phyloP scores from a whole-genome alignment of 192 early-diverging fungal genomes.

The Podila horticola region DNA sequence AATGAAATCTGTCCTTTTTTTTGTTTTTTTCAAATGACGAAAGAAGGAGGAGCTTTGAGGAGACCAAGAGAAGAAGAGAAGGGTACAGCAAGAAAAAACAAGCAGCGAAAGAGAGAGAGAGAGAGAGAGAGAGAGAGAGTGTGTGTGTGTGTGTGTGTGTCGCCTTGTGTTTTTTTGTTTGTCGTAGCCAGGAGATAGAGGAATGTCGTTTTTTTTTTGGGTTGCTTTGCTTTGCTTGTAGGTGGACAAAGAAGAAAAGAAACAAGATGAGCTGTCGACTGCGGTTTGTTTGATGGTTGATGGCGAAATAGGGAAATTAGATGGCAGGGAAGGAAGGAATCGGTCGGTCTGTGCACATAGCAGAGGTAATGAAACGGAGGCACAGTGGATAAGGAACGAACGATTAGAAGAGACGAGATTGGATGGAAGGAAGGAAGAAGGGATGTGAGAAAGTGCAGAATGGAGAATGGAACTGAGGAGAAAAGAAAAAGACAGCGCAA shows the following conservation, averaged over 20 bases:
- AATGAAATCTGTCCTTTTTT: no score
- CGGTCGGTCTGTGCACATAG: no score
- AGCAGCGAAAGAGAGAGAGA: background rate
- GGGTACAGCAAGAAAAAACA: background rate
- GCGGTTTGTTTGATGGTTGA: background rate
- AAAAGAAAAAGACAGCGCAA: background rate
- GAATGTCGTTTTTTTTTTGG: background rate
- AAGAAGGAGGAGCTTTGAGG: background rate
- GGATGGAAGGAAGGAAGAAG: background rate
- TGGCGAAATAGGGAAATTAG: background rate
- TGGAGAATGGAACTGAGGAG: background rate
- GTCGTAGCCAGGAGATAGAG: background rate
- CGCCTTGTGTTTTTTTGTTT: background rate
- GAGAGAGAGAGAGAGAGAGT: no score
- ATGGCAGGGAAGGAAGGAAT: background rate
- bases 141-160: background rate
- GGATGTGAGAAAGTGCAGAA: background rate
- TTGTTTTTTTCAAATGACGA: background rate
- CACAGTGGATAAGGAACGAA: background rate
- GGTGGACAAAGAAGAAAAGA: background rate
- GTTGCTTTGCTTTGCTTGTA: background rate
- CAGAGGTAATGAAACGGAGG: conserved; percentile 4
- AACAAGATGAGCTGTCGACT: background rate
- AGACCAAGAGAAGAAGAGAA: background rate
- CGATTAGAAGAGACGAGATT: background rate